Evolutionary conservation across 1,284 basidiomycete species (phyloP).

Genomic region (Lentinula novae-zelandiae): DNA sequence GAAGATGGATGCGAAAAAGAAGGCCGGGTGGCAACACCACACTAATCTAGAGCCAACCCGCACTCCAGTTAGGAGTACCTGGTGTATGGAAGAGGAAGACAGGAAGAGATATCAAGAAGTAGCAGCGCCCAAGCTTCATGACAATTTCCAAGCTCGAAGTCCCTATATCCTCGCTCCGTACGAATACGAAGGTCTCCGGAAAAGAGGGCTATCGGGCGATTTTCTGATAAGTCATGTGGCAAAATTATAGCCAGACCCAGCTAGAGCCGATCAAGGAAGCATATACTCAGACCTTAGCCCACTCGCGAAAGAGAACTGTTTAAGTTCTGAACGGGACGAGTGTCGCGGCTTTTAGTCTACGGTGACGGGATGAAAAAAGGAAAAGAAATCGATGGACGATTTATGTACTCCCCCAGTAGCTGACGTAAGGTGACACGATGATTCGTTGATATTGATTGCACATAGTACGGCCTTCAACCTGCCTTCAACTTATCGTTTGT

Average conservation of each 20-base stretch:
- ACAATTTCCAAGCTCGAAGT: conserved; percentile 21
- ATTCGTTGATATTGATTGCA: background rate
- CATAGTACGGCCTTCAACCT: too few relatives aligned
- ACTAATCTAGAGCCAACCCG: conserved; percentile 12
- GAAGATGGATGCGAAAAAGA: background rate
- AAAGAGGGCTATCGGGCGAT: conserved; percentile 22
- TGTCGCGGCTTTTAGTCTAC: conserved; percentile 51
- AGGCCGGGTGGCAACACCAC: background rate
- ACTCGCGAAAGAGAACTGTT: conserved; percentile 38
- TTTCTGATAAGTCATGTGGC: conserved; percentile 52
- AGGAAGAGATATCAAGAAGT: conserved; percentile 15
- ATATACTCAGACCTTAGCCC: conserved; percentile 62
- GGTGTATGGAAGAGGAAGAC: conserved; percentile 14
- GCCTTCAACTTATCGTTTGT: too few relatives aligned
- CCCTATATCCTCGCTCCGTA: conserved; percentile 16
- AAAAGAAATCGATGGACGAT: background rate
- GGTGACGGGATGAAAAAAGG: conserved; percentile 13
- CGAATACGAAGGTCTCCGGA: conserved; percentile 27
- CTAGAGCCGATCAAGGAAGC: conserved; percentile 50
- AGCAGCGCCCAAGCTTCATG: conserved; percentile 22
- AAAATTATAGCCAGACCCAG: conserved; percentile 41
- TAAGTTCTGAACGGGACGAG: conserved; percentile 42
- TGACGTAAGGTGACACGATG: background rate
- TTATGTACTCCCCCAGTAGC: background rate
- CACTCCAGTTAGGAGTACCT: conserved; percentile 7